Evolutionary conservation across 371 early-diverging fungal genomes (phyloP).

Genomic region (Apophysomyces elegans): DNA sequence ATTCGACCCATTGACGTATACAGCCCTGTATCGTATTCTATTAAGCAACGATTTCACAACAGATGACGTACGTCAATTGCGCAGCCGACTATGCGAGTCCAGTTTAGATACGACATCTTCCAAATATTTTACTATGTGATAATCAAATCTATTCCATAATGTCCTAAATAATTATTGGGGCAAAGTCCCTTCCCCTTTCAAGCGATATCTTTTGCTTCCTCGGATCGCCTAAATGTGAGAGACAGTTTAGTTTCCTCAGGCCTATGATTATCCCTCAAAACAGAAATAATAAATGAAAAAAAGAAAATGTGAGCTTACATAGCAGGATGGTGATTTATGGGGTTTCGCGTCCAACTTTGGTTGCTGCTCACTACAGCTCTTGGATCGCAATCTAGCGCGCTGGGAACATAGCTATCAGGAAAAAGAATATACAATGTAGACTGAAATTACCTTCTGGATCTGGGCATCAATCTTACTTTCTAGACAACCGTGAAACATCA

Average conservation of each 20-base stretch:
- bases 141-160: neutral
- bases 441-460: slow-evolving; percentile 19
- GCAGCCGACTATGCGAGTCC: slow-evolving; percentile 7
- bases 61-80: slow-evolving; percentile 6
- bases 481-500: slow-evolving; percentile 2
- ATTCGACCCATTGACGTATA: neutral
- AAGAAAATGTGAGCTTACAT: neutral
- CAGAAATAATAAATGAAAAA: no score
- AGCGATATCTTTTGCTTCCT: neutral
- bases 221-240: neutral
- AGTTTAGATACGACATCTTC: neutral
- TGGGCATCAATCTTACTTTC: slow-evolving; percentile 30
- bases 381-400: slow-evolving; percentile 3
- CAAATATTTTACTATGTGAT: neutral
- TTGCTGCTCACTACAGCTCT: slow-evolving; percentile 2
- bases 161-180: neutral
- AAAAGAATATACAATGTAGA: neutral
- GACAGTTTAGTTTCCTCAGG: neutral
- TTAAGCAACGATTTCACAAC: slow-evolving; percentile 1
- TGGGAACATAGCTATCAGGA: neutral
- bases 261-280: no score
- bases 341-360: neutral
- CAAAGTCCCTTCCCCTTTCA: neutral
- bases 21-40: slow-evolving; percentile 7
- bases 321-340: neutral